Evolutionary conservation across 2,329 filamentous ascomycete genomes (phyloP).

Genomic region (Penicillium thymicola): DNA sequence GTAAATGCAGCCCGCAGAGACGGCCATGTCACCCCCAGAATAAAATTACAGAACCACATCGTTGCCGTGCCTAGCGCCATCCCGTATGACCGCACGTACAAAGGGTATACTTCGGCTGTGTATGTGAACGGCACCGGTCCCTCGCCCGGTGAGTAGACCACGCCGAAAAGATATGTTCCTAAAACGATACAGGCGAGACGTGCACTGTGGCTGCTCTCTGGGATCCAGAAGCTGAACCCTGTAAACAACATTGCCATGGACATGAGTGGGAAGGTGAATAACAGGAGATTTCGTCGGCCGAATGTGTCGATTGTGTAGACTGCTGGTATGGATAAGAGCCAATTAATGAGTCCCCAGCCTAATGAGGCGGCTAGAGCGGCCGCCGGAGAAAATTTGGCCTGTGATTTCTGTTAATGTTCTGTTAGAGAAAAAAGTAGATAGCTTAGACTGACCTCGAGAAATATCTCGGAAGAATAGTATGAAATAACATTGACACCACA

Average conservation of each 20-base stretch:
- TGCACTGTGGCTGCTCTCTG: conserved; percentile 34
- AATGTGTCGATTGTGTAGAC: conserved; percentile 67
- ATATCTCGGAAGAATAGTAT: conserved; percentile 62
- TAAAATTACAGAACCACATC: conserved; percentile 58
- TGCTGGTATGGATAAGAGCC: conserved; percentile 61
- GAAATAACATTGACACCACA: conserved; percentile 55
- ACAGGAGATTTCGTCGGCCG: conserved; percentile 61
- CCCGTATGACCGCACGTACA: conserved; percentile 60
- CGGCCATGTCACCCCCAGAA: conserved; percentile 53
- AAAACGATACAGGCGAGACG: conserved; percentile 43
- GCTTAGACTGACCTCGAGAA: conserved; percentile 34
- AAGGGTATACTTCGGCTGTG: conserved; percentile 63
- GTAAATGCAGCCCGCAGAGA: conserved; percentile 48
- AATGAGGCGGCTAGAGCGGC: conserved; percentile 56
- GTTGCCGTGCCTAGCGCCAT: conserved; percentile 64
- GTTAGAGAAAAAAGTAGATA: neutral
- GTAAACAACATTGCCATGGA: conserved; percentile 51
- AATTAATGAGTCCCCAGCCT: conserved; percentile 62
- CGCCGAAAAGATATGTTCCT: conserved; percentile 45
- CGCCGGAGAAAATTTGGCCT: conserved; percentile 49
- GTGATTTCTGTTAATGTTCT: neutral
- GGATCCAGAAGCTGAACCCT: conserved; percentile 54
- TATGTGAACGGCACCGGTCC: conserved; percentile 66
- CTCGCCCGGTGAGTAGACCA: conserved; percentile 55
- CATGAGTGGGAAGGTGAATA: conserved; percentile 66